These are phyloP conservation scores for Hypoxylon fuscum DNA, from an alignment of 495 filamentous ascomycete species.

Conservation along the genomic window DNA sequence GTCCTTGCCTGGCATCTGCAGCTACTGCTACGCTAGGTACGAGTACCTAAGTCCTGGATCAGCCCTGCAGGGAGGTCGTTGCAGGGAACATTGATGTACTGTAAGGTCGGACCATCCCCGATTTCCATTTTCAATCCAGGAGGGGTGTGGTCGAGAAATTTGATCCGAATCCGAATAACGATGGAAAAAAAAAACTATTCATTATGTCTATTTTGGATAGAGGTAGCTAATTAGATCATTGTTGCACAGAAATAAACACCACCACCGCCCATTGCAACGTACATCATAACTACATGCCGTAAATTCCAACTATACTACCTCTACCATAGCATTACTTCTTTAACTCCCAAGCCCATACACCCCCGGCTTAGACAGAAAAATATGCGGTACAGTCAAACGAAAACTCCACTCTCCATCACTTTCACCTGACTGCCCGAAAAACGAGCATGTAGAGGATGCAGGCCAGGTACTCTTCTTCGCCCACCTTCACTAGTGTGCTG, in stretches of 20 bases:
- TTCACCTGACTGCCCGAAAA: constrained; percentile 43
- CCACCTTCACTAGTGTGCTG: constrained; percentile 36
- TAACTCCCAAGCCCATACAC: constrained; percentile 14
- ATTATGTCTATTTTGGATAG: no score
- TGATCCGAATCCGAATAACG: constrained; percentile 26
- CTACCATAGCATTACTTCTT: constrained; percentile 5
- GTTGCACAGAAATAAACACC: constrained; percentile 17
- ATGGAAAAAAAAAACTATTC: neutral
- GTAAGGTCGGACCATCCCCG: constrained; percentile 16
- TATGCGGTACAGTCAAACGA: constrained; percentile 25
- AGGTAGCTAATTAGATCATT: neutral
- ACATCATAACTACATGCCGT: neutral
- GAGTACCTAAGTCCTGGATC: constrained; percentile 28
- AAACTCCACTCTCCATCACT: constrained; percentile 34
- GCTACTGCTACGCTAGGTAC: constrained; percentile 5
- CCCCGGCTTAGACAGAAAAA: constrained; percentile 33
- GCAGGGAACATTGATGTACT: constrained; percentile 1
- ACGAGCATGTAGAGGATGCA: constrained; percentile 37
- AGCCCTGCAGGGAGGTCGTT: constrained; percentile 25
- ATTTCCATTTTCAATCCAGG: constrained; percentile 15
- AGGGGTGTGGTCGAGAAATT: constrained; percentile 16
- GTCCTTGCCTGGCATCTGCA: constrained; percentile 22
- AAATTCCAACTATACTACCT: neutral
- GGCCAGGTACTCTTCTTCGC: constrained; percentile 28
- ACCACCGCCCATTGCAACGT: neutral